These are phyloP conservation scores for Puccinia triticina DNA, from an alignment of 1,284 basidiomycete genomes.

Conservation along the genomic window DNA sequence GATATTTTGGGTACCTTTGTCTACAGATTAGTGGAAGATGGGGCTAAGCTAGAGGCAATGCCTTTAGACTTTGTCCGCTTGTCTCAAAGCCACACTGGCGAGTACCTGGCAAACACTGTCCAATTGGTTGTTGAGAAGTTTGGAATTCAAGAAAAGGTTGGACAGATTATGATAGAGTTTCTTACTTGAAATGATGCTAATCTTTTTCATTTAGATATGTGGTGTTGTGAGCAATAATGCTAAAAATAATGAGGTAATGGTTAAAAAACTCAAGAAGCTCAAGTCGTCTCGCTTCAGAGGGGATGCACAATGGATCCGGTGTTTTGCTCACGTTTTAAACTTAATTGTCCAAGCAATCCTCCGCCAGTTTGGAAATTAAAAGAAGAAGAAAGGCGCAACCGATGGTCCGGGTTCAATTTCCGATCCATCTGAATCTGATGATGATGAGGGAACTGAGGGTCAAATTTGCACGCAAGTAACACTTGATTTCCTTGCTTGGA, in stretches of 20 bases:
- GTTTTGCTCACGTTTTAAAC: conserved; percentile 7
- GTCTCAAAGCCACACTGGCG: too few species aligned
- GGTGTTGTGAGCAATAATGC: background rate
- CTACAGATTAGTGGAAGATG: background rate
- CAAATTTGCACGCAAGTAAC: background rate
- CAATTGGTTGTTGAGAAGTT: too few species aligned
- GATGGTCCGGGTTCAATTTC: background rate
- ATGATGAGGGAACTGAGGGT: background rate
- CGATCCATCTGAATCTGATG: background rate
- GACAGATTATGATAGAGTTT: background rate
- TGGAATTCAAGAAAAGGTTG: background rate
- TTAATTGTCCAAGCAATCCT: too few species aligned
- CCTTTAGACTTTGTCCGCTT: background rate
- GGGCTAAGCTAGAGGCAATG: background rate
- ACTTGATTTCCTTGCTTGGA: background rate
- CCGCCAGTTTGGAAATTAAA: background rate
- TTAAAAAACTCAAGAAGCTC: background rate
- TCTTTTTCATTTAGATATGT: background rate
- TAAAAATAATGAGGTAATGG: background rate
- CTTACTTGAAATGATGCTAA: conserved; percentile 5
- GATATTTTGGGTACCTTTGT: background rate
- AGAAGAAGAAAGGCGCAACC: background rate
- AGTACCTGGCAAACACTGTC: too few species aligned
- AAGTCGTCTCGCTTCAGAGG: background rate
- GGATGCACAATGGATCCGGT: background rate